Evolutionary conservation across 2,329 filamentous ascomycete genomes (phyloP).

Genomic region (Penicillium sp.): DNA sequence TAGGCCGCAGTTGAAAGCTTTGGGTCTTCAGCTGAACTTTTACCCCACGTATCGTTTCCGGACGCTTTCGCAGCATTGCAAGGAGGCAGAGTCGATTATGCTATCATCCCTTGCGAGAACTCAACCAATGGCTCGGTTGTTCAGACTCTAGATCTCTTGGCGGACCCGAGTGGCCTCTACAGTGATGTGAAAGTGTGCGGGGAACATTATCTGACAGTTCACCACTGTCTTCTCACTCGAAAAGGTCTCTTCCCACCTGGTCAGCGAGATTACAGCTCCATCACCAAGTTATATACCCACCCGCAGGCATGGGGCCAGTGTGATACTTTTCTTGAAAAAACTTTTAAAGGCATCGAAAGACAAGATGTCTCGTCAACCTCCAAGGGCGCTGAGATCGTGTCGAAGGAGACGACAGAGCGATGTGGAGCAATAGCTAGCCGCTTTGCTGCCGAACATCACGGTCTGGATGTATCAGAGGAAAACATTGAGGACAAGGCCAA

Average conservation of each 20-base stretch:
- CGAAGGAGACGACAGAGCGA: constrained; percentile 49
- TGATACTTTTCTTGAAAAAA: constrained; percentile 61
- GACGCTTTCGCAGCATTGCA: constrained; percentile 77
- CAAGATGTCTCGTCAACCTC: constrained; percentile 80
- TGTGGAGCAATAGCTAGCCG: constrained; percentile 70
- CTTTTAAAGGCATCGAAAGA: constrained; percentile 64
- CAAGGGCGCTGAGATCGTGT: constrained; percentile 66
- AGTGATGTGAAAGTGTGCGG: constrained; percentile 65
- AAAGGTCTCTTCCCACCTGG: constrained; percentile 20
- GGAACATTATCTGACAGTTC: constrained; percentile 77
- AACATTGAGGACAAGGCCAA: constrained; percentile 42
- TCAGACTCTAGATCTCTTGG: constrained; percentile 79
- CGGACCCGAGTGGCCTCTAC: constrained; percentile 59
- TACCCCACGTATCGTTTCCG: constrained; percentile 32
- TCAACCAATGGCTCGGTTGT: constrained; percentile 88
- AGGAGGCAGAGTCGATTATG: constrained; percentile 53
- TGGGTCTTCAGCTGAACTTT: too few species aligned
- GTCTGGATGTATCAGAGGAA: constrained; percentile 56
- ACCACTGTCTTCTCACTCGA: constrained; percentile 68
- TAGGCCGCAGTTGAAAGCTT: too few species aligned
- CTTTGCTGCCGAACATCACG: constrained; percentile 60
- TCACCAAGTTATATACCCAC: constrained; percentile 78
- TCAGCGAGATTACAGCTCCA: constrained; percentile 42
- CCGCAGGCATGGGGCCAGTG: constrained; percentile 95
- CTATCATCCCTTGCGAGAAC: constrained; percentile 92